Base-by-base conservation (phyloP, 75 land plant species). In the Cryptomeria japonica region DNA sequence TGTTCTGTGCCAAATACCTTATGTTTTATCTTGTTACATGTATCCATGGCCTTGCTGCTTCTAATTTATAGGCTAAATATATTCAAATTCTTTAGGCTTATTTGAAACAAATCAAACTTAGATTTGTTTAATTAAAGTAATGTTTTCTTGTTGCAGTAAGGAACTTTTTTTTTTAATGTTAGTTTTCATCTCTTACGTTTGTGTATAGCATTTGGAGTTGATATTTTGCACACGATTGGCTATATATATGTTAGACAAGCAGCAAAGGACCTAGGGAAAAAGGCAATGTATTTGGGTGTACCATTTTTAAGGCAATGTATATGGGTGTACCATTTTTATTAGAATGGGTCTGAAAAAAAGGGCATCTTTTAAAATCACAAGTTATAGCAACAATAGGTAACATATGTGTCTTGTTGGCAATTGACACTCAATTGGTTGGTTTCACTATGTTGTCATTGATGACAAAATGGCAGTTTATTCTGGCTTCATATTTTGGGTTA, bases 321-420 rank as follows among this genome's bases (percentile, higher is more conserved):
- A 76, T 95, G 53, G 94, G 96, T 0, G 94, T 95, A 25, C 96
- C 96, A 53, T 95, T 95, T 91, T 14, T 95, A 86, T 93, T 95
- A 16, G 96, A 95, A 85, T 95, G 95, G 96, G 92, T 95, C 84
- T 86, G 95, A 49, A 89, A 93, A 46, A 95, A 94, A 76, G 96
- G 96, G 15, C 95, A 95, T 80, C 89, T 89, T 51, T 90, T 91
- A 90, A 95, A 90, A 79, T 94, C 96, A 53, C 96, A 93, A 77
- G 51, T 94, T 15, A 94, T 95, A 22, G 96, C 96, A 76, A 93
- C 96, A 58, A 94, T 93, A 90, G 95, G 96, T 93, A 16, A 56
- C 38, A 72, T 11, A 32, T 32, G 82, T 85, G n/a, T n/a, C n/a
- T n/a, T n/a, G n/a, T n/a, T n/a, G n/a, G n/a, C n/a, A n/a, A n/a